A percentile compares a stretch with the other conserved stretches of the same genome.
Evolutionary conservation across 1,284 basidiomycete species (phyloP).

Genomic region (Inonotus hispidus): DNA sequence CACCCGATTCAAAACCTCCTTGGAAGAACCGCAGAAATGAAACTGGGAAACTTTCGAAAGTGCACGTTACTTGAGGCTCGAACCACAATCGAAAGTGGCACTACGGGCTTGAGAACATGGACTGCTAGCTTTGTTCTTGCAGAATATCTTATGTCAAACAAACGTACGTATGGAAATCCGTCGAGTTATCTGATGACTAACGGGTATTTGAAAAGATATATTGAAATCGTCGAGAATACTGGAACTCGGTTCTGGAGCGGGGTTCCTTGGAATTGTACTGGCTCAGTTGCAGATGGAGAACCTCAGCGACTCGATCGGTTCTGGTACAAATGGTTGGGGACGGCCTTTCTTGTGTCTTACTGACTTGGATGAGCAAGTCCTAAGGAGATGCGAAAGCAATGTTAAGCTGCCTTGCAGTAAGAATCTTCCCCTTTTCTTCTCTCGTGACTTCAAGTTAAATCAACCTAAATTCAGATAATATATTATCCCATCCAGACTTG

Average conservation of each 20-base stretch:
- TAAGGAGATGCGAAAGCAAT: conserved; percentile 56
- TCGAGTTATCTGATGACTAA: neutral
- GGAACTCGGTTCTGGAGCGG: conserved; percentile 68
- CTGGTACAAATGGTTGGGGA: neutral
- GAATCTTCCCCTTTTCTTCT: conserved; percentile 22
- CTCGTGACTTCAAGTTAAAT: too few species aligned
- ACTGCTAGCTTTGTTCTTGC: conserved; percentile 62
- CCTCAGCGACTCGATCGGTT: neutral
- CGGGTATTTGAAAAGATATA: conserved; percentile 35
- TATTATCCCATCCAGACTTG: conserved; percentile 42
- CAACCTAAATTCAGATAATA: conserved; percentile 41
- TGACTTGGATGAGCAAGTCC: conserved; percentile 59
- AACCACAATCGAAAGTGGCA: conserved; percentile 64
- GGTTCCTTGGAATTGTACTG: conserved; percentile 63
- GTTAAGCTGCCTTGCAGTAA: conserved; percentile 57
- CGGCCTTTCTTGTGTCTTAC: conserved; percentile 47
- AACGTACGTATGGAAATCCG: conserved; percentile 22
- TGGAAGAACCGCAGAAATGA: conserved; percentile 26
- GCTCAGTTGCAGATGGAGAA: conserved; percentile 44
- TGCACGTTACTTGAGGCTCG: conserved; percentile 64
- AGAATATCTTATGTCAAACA: conserved; percentile 50
- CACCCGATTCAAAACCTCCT: conserved; percentile 14
- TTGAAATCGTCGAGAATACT: conserved; percentile 45
- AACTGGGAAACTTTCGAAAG: conserved; percentile 29
- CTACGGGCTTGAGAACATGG: conserved; percentile 76